A percentile compares a stretch with the other conserved stretches of the same genome.
Evolutionary conservation across 192 early-diverging fungal species (phyloP).

Genomic region (Gonapodya prolifera): DNA sequence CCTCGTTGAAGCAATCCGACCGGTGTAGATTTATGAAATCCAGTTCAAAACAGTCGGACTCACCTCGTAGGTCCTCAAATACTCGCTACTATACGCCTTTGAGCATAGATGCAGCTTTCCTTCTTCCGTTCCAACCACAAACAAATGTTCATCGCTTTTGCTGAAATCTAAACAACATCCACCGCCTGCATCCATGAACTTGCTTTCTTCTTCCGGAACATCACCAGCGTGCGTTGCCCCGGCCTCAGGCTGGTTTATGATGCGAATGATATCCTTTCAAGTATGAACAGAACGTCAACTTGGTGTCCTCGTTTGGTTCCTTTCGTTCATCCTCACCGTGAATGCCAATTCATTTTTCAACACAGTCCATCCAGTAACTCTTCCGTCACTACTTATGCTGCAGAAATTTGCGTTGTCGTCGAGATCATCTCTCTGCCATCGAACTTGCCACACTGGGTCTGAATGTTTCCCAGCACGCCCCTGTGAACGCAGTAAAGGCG

Average conservation of each 20-base stretch:
- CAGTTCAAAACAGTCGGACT: not conserved
- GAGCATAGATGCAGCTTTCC: constrained; percentile 48
- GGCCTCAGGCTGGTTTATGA: constrained; percentile 20
- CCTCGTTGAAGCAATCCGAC: constrained; percentile 21
- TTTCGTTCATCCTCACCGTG: constrained; percentile 27
- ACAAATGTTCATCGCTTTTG: constrained; percentile 37
- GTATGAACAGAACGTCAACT: constrained; percentile 6
- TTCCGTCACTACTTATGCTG: constrained; percentile 43
- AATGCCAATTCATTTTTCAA: constrained; percentile 42
- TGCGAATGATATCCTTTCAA: constrained; percentile 10
- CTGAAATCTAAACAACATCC: constrained; percentile 53
- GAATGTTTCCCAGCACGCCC: not conserved
- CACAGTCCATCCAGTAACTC: constrained; percentile 45
- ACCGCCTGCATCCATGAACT: constrained; percentile 34
- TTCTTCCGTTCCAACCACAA: constrained; percentile 56
- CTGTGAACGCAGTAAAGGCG: constrained; percentile 4
- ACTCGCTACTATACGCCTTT: constrained; percentile 41
- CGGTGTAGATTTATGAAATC: too few relatives aligned
- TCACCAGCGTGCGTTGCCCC: too few relatives aligned
- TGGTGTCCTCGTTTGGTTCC: too few relatives aligned
- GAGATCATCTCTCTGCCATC: constrained; percentile 54
- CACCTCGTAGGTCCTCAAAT: constrained; percentile 43
- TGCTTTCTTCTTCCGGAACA: constrained; percentile 22
- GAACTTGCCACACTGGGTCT: constrained; percentile 16
- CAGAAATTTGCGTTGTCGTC: constrained; percentile 51